A percentile compares a stretch with the other conserved stretches of the same genome.
Evolutionary conservation across 768 basidiomycete species (phyloP).

Genomic region (Termitomyces sp.): DNA sequence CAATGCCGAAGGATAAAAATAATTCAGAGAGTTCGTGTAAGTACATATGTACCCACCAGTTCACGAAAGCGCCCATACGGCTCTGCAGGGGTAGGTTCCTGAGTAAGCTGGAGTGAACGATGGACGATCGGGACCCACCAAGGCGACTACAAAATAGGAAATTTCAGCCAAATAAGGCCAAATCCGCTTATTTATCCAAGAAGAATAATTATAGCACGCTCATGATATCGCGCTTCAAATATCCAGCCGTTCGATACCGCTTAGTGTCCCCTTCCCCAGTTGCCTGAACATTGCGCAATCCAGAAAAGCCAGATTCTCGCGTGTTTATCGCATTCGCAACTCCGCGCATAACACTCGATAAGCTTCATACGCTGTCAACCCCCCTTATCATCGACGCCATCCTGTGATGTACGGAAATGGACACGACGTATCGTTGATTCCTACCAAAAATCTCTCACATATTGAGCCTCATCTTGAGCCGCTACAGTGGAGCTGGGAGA

Average conservation of each 20-base stretch:
- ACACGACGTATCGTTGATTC: slow-evolving; percentile 15
- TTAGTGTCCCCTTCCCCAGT: neutral
- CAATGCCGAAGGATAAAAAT: neutral
- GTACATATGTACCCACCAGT: neutral
- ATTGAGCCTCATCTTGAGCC: slow-evolving; percentile 14
- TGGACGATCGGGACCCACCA: neutral
- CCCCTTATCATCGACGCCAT: slow-evolving; percentile 12
- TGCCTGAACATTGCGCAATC: neutral
- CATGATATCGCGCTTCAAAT: slow-evolving; percentile 9
- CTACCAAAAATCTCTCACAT: slow-evolving; percentile 5
- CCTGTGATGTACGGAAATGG: slow-evolving; percentile 29
- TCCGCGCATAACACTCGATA: slow-evolving; percentile 1
- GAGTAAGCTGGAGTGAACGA: neutral
- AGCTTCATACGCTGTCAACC: slow-evolving; percentile 1
- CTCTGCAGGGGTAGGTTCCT: neutral
- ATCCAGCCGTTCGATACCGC: slow-evolving; percentile 3
- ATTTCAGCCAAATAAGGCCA: slow-evolving; percentile 5
- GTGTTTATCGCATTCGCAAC: neutral
- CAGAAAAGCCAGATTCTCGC: neutral
- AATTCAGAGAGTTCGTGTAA: neutral
- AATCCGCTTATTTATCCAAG: slow-evolving; percentile 12
- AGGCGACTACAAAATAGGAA: neutral
- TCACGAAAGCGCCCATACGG: neutral
- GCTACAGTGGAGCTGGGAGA: slow-evolving; percentile 65
- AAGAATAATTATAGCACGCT: slow-evolving; percentile 9